Percentiles rank a stretch among this genome's conserved stretches.
These are phyloP conservation scores for Tephrocybe sp. DNA, from an alignment of 768 basidiomycete genomes.

Conservation along the genomic window DNA sequence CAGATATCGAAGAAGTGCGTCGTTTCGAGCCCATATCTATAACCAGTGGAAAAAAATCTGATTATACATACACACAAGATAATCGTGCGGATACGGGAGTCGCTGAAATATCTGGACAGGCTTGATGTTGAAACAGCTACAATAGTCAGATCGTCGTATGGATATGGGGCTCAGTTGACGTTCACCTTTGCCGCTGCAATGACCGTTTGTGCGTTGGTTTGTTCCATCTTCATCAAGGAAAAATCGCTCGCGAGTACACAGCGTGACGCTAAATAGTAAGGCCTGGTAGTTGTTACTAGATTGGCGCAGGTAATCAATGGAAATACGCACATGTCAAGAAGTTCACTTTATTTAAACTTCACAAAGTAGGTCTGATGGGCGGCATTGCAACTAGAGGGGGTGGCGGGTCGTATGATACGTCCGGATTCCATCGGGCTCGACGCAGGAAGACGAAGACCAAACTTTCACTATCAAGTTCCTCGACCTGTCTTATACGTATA, in stretches of 20 bases:
- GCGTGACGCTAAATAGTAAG: background rate
- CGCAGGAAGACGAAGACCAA: too few species aligned
- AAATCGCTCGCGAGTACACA: conserved; percentile 31
- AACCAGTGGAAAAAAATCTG: too few species aligned
- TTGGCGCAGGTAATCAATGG: background rate
- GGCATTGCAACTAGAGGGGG: too few species aligned
- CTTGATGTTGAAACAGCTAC: conserved; percentile 33
- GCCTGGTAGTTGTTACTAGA: background rate
- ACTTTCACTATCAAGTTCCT: too few species aligned
- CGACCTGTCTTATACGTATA: too few species aligned
- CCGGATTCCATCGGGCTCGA: too few species aligned
- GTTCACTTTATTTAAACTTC: too few species aligned
- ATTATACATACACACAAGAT: too few species aligned
- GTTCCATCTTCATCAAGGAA: conserved; percentile 50
- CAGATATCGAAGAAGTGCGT: conserved; percentile 49
- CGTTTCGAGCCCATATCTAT: background rate
- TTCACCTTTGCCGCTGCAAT: conserved; percentile 44
- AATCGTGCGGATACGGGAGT: conserved; percentile 44
- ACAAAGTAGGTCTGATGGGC: too few species aligned
- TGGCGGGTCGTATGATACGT: too few species aligned
- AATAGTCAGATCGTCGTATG: conserved; percentile 39
- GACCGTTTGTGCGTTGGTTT: conserved; percentile 36
- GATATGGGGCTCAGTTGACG: conserved; percentile 40
- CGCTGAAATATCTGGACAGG: conserved; percentile 40
- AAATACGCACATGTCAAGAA: background rate